Conservation (phyloP, 2,329 filamentous ascomycete species). For the Monosporascus ibericus region DNA sequence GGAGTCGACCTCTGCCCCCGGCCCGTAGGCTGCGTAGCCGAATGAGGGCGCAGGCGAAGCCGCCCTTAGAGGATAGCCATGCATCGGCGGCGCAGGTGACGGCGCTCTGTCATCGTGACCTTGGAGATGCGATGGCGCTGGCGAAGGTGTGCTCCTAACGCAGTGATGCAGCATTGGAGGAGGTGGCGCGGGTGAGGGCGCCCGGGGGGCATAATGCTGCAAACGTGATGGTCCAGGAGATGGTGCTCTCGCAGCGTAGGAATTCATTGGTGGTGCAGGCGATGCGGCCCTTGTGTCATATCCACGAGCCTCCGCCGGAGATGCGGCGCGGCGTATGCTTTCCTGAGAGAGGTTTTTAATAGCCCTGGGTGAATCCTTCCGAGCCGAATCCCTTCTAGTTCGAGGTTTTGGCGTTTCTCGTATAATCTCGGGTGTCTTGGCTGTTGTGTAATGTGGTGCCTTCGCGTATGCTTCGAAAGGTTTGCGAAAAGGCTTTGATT, state of each 20-base stretch:
- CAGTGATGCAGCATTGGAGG: conserved; percentile 15
- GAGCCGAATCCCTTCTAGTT: conserved; percentile 34
- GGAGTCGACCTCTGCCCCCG: conserved; percentile 37
- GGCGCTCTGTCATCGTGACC: conserved; percentile 24
- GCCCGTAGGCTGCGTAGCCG: conserved; percentile 28
- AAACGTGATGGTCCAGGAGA: conserved; percentile 25
- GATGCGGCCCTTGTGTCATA: conserved; percentile 18
- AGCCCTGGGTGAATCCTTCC: conserved; percentile 37
- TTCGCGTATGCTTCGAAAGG: conserved; percentile 63
- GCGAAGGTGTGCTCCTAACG: conserved; percentile 19
- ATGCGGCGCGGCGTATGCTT: conserved; percentile 10
- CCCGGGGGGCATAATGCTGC: conserved; percentile 18
- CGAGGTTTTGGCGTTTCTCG: conserved; percentile 30
- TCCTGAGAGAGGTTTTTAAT: conserved; percentile 21
- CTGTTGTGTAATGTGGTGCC: conserved; percentile 59
- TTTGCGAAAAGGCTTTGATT: conserved; percentile 58
- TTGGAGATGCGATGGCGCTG: conserved; percentile 18
- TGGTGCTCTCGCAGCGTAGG: conserved; percentile 16
- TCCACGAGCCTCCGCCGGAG: conserved; percentile 16
- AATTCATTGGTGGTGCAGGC: conserved; percentile 13
- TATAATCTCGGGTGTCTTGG: conserved; percentile 54
- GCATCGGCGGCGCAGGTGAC: conserved; percentile 31
- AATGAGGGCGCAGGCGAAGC: conserved; percentile 35
- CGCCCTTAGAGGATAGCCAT: conserved; percentile 26
- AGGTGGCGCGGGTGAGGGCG: conserved; percentile 30